Conservation (phyloP, 768 basidiomycete genomes). For the Psilocybe azurescens region DNA sequence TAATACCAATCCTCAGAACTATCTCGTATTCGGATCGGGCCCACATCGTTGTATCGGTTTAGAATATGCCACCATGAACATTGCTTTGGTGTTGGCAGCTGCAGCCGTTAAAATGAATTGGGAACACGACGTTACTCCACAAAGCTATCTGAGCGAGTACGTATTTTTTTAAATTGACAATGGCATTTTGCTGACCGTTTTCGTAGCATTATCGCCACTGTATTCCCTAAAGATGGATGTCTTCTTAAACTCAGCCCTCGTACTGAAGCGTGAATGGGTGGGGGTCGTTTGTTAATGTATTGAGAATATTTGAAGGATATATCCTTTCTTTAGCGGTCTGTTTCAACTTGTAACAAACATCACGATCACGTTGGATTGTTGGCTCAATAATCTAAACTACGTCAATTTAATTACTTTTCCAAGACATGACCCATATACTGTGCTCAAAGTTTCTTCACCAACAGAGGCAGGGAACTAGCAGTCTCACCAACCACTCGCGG, state of each 20-base stretch:
- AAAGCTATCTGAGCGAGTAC: constrained; percentile 82
- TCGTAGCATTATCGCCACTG: constrained; percentile 87
- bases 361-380: background rate
- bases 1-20: constrained; percentile 89
- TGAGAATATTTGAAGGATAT: background rate
- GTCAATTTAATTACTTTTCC: background rate
- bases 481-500: constrained; percentile 59
- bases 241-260: constrained; percentile 78
- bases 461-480: constrained; percentile 60
- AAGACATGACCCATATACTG: background rate
- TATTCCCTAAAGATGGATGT: constrained; percentile 96
- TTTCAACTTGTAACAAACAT: background rate
- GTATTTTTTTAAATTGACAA: constrained; percentile 35
- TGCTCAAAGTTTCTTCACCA: constrained; percentile 43
- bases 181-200: background rate
- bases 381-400: background rate
- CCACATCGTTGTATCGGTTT: constrained; percentile 92
- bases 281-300: constrained; percentile 4
- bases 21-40: constrained; percentile 93
- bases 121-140: constrained; percentile 83
- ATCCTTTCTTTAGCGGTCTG: background rate
- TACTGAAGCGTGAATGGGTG: constrained; percentile 19
- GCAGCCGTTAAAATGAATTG: constrained; percentile 83
- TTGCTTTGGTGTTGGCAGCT: constrained; percentile 83
- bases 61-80: constrained; percentile 94